A percentile compares a stretch with the other conserved stretches of the same genome.
phyloP scores from a whole-genome alignment of 768 basidiomycete species.

The Baorangia bicolor region DNA sequence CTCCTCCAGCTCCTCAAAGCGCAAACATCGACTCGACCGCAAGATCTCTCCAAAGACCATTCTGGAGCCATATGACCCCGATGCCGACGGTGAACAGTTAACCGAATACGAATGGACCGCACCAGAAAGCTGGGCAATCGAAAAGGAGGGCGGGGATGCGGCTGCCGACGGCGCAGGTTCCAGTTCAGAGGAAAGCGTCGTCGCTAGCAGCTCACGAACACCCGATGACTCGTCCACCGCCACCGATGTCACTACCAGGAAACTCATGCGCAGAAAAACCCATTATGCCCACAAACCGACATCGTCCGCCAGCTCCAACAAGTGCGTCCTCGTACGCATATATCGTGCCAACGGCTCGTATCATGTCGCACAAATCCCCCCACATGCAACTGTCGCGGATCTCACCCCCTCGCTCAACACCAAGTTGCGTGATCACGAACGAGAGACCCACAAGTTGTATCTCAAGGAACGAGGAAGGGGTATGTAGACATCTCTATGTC shows the following conservation, averaged over 20 bases:
- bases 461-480: slow-evolving; percentile 76
- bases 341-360: slow-evolving; percentile 72
- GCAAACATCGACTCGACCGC: slow-evolving; percentile 30
- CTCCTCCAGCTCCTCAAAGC: slow-evolving; percentile 15
- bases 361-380: slow-evolving; percentile 63
- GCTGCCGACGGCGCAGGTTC: slow-evolving; percentile 40
- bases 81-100: slow-evolving; percentile 6
- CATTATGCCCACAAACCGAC: slow-evolving; percentile 18
- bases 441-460: slow-evolving; percentile 67
- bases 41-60: slow-evolving; percentile 56
- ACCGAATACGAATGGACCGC: slow-evolving; percentile 54
- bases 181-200: slow-evolving; percentile 37
- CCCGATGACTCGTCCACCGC: slow-evolving; percentile 12
- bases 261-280: slow-evolving; percentile 27
- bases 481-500: slow-evolving; percentile 29
- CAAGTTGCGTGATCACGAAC: slow-evolving; percentile 49
- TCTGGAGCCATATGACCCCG: slow-evolving; percentile 9
- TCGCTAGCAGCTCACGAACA: slow-evolving; percentile 17
- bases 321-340: slow-evolving; percentile 64
- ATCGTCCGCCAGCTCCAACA: slow-evolving; percentile 16
- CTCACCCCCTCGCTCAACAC: slow-evolving; percentile 60
- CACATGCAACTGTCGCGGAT: slow-evolving; percentile 66
- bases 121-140: slow-evolving; percentile 78
- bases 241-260: slow-evolving; percentile 15
- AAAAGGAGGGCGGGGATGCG: slow-evolving; percentile 42